Conservation (phyloP, 2,329 filamentous ascomycete genomes). For the Aspergillus ruber region DNA sequence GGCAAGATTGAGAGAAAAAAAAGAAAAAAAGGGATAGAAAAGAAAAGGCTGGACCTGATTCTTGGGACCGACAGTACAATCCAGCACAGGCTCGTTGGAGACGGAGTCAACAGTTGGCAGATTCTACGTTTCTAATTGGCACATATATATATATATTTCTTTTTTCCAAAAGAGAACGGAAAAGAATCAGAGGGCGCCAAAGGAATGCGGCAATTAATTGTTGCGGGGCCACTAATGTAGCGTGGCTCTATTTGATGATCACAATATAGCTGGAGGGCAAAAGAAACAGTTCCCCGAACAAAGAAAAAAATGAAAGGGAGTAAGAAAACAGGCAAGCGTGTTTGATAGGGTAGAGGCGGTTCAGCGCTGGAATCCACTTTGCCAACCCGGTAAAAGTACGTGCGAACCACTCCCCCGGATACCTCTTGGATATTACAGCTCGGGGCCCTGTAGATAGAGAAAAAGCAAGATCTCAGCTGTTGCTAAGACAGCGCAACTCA, state of each 20-base stretch:
- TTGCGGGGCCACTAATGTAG: neutral
- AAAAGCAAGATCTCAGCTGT: neutral
- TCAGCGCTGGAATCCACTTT: neutral
- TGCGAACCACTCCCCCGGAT: neutral
- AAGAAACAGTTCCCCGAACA: neutral
- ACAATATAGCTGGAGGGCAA: neutral
- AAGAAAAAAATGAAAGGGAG: neutral
- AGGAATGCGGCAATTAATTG: no score
- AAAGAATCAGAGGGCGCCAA: no score
- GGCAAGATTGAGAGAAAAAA: neutral
- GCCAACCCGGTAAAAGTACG: neutral
- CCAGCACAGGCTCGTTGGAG: no score
- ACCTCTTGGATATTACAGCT: neutral
- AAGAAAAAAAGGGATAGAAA: no score
- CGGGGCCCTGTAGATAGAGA: neutral
- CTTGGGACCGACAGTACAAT: no score
- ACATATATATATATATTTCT: no score
- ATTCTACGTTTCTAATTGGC: neutral
- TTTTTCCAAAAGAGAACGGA: no score
- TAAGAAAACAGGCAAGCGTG: neutral
- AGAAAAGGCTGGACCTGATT: no score
- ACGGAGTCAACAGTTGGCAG: no score
- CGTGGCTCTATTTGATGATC: neutral
- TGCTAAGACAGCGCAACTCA: neutral
- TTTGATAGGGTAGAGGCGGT: neutral